A percentile compares a stretch with the other conserved stretches of the same genome.
Conservation (phyloP, 768 basidiomycete genomes). For the Chalciporus chontae region DNA sequence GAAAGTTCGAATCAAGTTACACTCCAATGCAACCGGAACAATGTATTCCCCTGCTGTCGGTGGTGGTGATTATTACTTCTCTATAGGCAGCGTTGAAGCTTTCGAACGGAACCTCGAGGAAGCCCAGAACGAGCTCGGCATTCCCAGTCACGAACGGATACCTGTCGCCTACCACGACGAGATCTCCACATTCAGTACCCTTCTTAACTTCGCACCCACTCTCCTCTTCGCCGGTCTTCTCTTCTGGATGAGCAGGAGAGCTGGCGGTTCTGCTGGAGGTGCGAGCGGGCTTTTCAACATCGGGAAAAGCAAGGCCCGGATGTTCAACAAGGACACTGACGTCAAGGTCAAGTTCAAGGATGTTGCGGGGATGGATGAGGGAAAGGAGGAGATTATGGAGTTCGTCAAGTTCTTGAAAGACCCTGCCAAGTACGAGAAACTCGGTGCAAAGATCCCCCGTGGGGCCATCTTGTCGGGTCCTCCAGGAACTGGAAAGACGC, state of each 20-base stretch:
- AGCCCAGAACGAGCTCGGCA: slow-evolving; percentile 88
- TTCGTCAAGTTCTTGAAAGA: slow-evolving; percentile 99
- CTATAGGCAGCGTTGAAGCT: slow-evolving; percentile 94
- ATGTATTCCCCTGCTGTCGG: slow-evolving; percentile 63
- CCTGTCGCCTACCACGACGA: slow-evolving; percentile 97
- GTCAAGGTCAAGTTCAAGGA: slow-evolving; percentile 93
- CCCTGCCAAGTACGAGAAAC: slow-evolving; percentile 87
- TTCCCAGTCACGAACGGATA: slow-evolving; percentile 89
- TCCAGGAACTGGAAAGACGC: slow-evolving; percentile 97
- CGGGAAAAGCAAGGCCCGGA: slow-evolving; percentile 89
- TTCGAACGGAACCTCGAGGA: slow-evolving; percentile 96
- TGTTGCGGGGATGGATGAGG: slow-evolving; percentile 99
- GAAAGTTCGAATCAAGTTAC: slow-evolving; percentile 88
- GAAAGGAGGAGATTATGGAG: slow-evolving; percentile 99
- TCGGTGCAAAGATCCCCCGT: slow-evolving; percentile 97
- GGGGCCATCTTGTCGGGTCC: slow-evolving; percentile 94
- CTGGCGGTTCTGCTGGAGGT: slow-evolving; percentile 54
- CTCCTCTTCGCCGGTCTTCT: slow-evolving; percentile 87
- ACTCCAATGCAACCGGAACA: slow-evolving; percentile 80
- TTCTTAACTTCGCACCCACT: slow-evolving; percentile 93
- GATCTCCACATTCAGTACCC: slow-evolving; percentile 75
- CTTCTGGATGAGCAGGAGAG: slow-evolving; percentile 79
- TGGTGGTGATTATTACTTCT: slow-evolving; percentile 82
- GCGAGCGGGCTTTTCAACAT: slow-evolving; percentile 95
- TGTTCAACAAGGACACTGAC: slow-evolving; percentile 97